Evolutionary conservation across 2,329 filamentous ascomycete species (phyloP), one percentile per base, ranked within the genome.

Genomic region (Fusarium albosuccineum): DNA sequence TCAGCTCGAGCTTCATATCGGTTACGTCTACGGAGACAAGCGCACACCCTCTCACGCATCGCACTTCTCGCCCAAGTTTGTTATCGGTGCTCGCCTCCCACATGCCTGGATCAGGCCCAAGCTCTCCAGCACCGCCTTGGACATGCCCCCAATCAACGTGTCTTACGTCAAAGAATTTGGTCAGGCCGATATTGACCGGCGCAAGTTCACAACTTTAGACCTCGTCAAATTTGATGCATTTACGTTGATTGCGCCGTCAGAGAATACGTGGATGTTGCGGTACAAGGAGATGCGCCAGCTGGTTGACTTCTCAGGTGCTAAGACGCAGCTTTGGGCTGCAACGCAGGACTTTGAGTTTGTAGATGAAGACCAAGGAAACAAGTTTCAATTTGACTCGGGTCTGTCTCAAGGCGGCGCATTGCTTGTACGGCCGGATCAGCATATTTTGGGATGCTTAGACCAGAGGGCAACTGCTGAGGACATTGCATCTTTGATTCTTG

Each of bases 1-100:
- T 9, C 27, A 45, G 42, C 42, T 45, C 16, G 42, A n/a, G 3
- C 42, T 45, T 45, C 42, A 45, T 45, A 45, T 45, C 16, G 42
- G 42, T 17, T 45, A 45, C 30, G 42, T 45, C 9, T 45, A 45
- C 9, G 42, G 42, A 10, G 42, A 45, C 26, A 45, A 17, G 30
- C 6, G 13, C 26, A 16, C 26, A 3, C 42, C 42, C 13, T 27
- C 27, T 14, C 42, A 30, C 42, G 42, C 42, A 10, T 45, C 42
- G 9, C 27, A 45, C 26, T 45, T 45, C 27, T 17, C 26, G 27
- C 42, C 42, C 9, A 45, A 29, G 14, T 45, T 45, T 11, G 13
- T n/a, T 7, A 14, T 14, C 8, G 42, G 42, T 27, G 42, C 26
- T 6, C 42, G 42, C 14, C 14, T 45, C 3, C 42, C 42, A 7